A percentile compares a stretch with the other conserved stretches of the same genome.
Evolutionary conservation across 371 early-diverging fungal genomes (phyloP).

Genomic region (Mortierella sp.): DNA sequence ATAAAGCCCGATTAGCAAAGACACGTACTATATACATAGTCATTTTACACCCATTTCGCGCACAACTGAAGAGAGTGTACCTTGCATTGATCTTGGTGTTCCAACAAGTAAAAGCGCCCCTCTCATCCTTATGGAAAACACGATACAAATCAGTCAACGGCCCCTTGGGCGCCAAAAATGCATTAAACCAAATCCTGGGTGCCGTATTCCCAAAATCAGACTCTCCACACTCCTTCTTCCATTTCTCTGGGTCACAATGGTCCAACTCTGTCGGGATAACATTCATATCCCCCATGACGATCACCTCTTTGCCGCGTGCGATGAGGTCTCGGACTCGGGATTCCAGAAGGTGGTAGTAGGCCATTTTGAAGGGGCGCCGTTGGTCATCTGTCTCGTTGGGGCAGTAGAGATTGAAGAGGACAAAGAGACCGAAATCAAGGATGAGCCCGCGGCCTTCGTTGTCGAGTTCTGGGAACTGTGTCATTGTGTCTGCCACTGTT

Average conservation of each 20-base stretch:
- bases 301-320: conserved; percentile 72
- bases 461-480: conserved; percentile 70
- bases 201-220: conserved; percentile 75
- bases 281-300: conserved; percentile 89
- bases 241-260: conserved; percentile 83
- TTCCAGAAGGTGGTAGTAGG: conserved; percentile 71
- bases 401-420: conserved; percentile 88
- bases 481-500: conserved; percentile 25
- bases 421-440: conserved; percentile 86
- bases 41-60: too few species aligned
- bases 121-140: conserved; percentile 63
- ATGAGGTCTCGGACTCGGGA: conserved; percentile 65
- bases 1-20: too few species aligned
- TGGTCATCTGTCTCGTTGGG: conserved; percentile 77
- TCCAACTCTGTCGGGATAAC: conserved; percentile 82
- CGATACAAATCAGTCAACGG: conserved; percentile 71
- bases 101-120: conserved; percentile 82
- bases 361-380: conserved; percentile 74
- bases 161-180: conserved; percentile 69
- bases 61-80: conserved; percentile 16
- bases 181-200: conserved; percentile 81
- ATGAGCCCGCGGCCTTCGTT: conserved; percentile 85
- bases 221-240: conserved; percentile 69
- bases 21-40: too few species aligned
- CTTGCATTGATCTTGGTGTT: conserved; percentile 82